Evolutionary conservation across 2,329 filamentous ascomycete species (phyloP), one percentile per base, ranked within the genome.

Genomic region (Zarea fungicola): DNA sequence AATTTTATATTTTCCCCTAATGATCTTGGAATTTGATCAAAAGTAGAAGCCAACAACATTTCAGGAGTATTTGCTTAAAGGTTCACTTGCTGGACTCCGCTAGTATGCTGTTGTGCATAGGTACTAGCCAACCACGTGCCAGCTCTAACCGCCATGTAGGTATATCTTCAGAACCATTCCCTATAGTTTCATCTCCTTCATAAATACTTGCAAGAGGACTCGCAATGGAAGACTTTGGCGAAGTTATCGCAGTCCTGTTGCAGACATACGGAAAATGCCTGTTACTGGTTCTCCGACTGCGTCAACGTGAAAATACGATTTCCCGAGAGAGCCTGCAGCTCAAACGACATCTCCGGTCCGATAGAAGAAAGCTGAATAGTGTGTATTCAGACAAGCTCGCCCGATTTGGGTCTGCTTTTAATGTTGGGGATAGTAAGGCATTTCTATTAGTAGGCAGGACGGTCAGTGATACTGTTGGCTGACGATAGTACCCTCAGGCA

Each of bases 371-470:
- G 52, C 64, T 80, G 9, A 63, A 66, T 39, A 61, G 63, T 19
- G 66, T 65, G 6, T 79, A 78, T 55, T 65, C 65, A 3, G 63
- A 64, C 8, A 65, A 65, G 11, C 55, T 75, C 4, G 67, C 65
- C 2, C 64, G 67, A 32, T 59, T 65, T 41, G 76, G 75, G 8
- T 61, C 59, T 31, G 62, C 60, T 1, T 67, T 79, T 26, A 66
- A 70, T 25, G 66, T 65, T 49, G 76, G 76, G 16, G 76, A 79
- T 58, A 66, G 75, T 76, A 59, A 64, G 71, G n/a, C n/a, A n/a
- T n/a, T n/a, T n/a, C n/a, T 40, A 10, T 23, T 35, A 13, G 6
- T 3, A 21, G 13, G 25, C 14, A 29, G 1, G n/a, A 29, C 18
- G n/a, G n/a, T n/a, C n/a, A n/a, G n/a, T 39, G 9, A 21, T 5